Conservation (phyloP, 2,329 filamentous ascomycete genomes). For the Ustilaginoidea virens region DNA sequence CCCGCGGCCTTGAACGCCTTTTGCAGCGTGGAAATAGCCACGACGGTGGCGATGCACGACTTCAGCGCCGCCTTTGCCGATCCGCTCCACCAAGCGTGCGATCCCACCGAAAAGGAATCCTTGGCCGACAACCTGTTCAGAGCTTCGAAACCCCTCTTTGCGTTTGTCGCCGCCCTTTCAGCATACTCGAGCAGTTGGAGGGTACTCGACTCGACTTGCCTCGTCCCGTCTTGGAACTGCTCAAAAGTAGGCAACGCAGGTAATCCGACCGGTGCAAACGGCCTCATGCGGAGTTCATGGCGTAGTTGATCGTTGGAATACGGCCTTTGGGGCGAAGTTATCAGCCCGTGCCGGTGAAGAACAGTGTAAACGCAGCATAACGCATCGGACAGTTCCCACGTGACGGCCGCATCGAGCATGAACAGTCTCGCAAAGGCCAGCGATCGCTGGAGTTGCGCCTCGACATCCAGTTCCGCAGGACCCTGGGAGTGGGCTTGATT, state of each 20-base stretch:
- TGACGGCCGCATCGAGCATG: slow-evolving; percentile 50
- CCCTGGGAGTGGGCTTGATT: slow-evolving; percentile 12
- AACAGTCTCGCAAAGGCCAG: slow-evolving; percentile 42
- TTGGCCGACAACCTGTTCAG: slow-evolving; percentile 33
- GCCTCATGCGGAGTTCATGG: slow-evolving; percentile 77
- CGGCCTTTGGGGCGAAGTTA: slow-evolving; percentile 37
- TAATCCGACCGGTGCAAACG: slow-evolving; percentile 54
- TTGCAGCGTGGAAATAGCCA: slow-evolving; percentile 45
- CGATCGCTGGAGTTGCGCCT: slow-evolving; percentile 30
- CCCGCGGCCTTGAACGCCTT: slow-evolving; percentile 33
- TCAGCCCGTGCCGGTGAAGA: slow-evolving; percentile 40
- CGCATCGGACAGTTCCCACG: slow-evolving; percentile 38
- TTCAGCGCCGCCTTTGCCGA: slow-evolving; percentile 46
- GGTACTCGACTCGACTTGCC: slow-evolving; percentile 22
- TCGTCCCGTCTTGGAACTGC: slow-evolving; percentile 35
- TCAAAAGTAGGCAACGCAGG: slow-evolving; percentile 52
- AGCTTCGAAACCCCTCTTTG: slow-evolving; percentile 40
- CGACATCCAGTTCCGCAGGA: slow-evolving; percentile 15
- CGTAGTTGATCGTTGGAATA: slow-evolving; percentile 55
- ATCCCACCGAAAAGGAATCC: slow-evolving; percentile 39
- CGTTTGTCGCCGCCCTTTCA: slow-evolving; percentile 27
- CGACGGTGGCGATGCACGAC: slow-evolving; percentile 54
- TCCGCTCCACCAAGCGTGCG: slow-evolving; percentile 45
- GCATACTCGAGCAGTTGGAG: slow-evolving; percentile 28
- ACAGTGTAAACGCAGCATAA: slow-evolving; percentile 49